These are phyloP conservation scores for Iris pallida DNA, from an alignment of 116 monocot genomes.

Conservation along the genomic window DNA sequence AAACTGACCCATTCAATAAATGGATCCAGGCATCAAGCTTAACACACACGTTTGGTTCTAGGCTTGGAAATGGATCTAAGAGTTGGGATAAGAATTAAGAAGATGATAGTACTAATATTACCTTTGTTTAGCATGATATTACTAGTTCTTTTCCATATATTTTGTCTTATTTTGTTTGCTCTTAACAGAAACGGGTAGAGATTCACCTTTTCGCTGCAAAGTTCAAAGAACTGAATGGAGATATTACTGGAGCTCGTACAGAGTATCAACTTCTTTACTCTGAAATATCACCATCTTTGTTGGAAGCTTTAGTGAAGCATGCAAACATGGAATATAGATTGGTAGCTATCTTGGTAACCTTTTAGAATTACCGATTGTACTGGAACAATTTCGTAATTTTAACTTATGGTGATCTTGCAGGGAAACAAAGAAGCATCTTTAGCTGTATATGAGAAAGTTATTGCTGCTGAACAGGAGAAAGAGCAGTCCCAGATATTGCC, in stretches of 20 bases:
- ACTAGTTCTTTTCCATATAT: not conserved
- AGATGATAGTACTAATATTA: not conserved
- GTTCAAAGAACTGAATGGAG: constrained; percentile 87
- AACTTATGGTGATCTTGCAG: constrained; percentile 29
- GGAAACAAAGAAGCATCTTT: constrained; percentile 75
- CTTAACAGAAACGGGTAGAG: constrained; percentile 84
- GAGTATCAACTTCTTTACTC: constrained; percentile 74
- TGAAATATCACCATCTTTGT: constrained; percentile 61
- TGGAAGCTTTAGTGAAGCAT: constrained; percentile 79
- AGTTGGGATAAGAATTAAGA: too few species aligned
- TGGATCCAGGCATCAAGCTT: too few species aligned
- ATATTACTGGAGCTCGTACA: constrained; percentile 71
- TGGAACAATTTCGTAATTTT: not conserved
- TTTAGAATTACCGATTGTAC: not conserved
- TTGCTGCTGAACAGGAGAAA: constrained; percentile 73
- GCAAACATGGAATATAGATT: constrained; percentile 87
- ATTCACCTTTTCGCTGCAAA: constrained; percentile 93
- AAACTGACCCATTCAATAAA: too few species aligned
- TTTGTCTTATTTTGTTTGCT: not conserved
- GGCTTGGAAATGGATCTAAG: not conserved
- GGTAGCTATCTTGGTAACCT: constrained; percentile 35
- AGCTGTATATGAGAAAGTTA: constrained; percentile 73
- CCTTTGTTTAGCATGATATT: not conserved
- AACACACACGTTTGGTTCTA: too few species aligned
- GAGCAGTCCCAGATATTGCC: constrained; percentile 75